Base-by-base conservation (phyloP, 768 basidiomycete genomes). In the Inosperma sp. region DNA sequence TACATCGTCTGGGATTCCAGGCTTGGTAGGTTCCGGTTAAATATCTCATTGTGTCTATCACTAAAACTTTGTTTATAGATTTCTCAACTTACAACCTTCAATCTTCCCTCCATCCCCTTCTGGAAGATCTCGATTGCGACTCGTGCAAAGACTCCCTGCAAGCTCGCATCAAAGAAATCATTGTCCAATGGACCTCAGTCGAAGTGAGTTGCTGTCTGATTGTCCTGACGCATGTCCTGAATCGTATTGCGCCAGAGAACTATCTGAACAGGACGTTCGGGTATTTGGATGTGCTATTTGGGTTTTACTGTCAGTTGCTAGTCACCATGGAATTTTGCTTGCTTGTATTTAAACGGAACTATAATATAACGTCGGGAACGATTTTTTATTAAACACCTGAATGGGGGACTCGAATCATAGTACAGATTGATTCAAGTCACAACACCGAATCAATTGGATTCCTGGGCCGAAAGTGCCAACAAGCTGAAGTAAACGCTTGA, bases 401-500 rank as follows among this genome's bases (percentile, higher is more conserved):
- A n/a, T n/a, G n/a, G n/a, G n/a, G n/a, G n/a, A n/a, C n/a, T n/a
- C n/a, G n/a, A n/a, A n/a, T n/a, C n/a, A n/a, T n/a, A n/a, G n/a
- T n/a, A n/a, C n/a, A n/a, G n/a, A n/a, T n/a, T n/a, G n/a, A n/a
- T n/a, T n/a, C n/a, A n/a, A n/a, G n/a, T n/a, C n/a, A n/a, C n/a
- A n/a, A n/a, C n/a, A n/a, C n/a, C n/a, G n/a, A n/a, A n/a, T n/a
- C n/a, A n/a, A n/a, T n/a, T n/a, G n/a, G n/a, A n/a, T 31, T 31
- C 30, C n/a, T 48, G 16, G 13, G 13, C 7, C 29, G 4, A 26
- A 21, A 87, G 73, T 4, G 83, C 80, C 59, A 88, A 78, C 66
- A 91, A 71, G 60, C 76, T 87, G 65, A 90, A 88, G 43, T 80
- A 72, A 58, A 81, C 67, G 63, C 71, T 81, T 51, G 72, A 65